phyloP scores from a whole-genome alignment of 1,139 yeast species.

The Debaryomyces udenii region DNA sequence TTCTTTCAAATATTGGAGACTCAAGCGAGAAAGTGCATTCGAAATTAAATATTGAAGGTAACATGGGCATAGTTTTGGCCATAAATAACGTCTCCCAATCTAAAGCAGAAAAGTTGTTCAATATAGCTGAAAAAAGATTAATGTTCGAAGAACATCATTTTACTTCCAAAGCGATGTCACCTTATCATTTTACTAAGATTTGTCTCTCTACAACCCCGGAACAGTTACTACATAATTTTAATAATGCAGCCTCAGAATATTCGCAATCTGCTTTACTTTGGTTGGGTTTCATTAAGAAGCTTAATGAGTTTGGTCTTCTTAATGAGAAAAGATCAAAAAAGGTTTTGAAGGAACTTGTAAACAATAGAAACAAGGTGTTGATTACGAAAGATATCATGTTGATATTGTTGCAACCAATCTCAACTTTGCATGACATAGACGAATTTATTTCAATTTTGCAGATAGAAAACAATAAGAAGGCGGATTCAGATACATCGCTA shows the following conservation, averaged over 20 bases:
- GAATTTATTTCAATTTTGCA: conserved; percentile 20
- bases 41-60: conserved; percentile 32
- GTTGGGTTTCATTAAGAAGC: conserved; percentile 38
- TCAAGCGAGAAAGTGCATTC: conserved; percentile 15
- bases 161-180: conserved; percentile 21
- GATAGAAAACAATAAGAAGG: background rate
- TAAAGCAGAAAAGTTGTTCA: conserved; percentile 32
- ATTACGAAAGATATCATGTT: conserved; percentile 37
- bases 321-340: conserved; percentile 32
- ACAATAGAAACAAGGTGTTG: conserved; percentile 23
- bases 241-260: conserved; percentile 27
- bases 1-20: conserved; percentile 17
- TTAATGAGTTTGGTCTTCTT: conserved; percentile 37
- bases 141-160: conserved; percentile 16
- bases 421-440: conserved; percentile 24
- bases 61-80: conserved; percentile 43
- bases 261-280: conserved; percentile 35
- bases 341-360: conserved; percentile 30
- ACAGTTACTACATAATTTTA: conserved; percentile 35
- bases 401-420: conserved; percentile 31
- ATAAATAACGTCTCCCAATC: conserved; percentile 27
- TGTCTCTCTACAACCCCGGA: conserved; percentile 36
- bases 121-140: conserved; percentile 31
- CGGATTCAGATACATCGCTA: conserved; percentile 5
- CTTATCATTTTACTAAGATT: conserved; percentile 31